Conservation (phyloP, 768 basidiomycete genomes). For the Tricholoma terreum region DNA sequence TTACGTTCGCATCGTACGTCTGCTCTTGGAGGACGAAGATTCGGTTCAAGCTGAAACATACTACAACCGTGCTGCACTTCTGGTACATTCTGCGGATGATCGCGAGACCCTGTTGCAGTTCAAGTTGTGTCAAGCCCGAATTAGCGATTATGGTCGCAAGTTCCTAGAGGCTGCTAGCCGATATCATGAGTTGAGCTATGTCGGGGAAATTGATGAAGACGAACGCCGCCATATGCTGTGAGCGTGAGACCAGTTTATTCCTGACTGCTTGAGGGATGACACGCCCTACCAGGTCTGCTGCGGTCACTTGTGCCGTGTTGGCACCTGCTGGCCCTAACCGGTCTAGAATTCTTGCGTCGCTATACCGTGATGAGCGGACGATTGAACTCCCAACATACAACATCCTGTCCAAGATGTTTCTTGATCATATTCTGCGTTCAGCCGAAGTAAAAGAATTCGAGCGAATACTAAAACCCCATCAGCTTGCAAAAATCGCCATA, state of each 20-base stretch:
- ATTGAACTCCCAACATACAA: constrained; percentile 75
- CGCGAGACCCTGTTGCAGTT: constrained; percentile 78
- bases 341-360: constrained; percentile 86
- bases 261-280: constrained; percentile 7
- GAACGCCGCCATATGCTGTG: constrained; percentile 91
- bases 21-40: constrained; percentile 94
- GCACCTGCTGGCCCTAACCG: constrained; percentile 97
- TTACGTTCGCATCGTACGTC: constrained; percentile 91
- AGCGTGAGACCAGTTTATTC: constrained; percentile 27
- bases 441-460: constrained; percentile 90
- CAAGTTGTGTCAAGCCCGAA: constrained; percentile 92
- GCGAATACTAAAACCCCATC: constrained; percentile 82
- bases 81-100: constrained; percentile 78
- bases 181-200: constrained; percentile 94
- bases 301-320: constrained; percentile 94
- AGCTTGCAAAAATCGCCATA: constrained; percentile 87
- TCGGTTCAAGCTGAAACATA: constrained; percentile 97
- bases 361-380: constrained; percentile 93
- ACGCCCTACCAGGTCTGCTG: constrained; percentile 58
- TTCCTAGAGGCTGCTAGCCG: constrained; percentile 92
- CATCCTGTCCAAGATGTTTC: constrained; percentile 97
- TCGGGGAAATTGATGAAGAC: constrained; percentile 88
- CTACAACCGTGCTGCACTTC: constrained; percentile 91
- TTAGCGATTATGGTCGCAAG: constrained; percentile 87
- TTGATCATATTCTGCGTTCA: constrained; percentile 93